phyloP scores from a whole-genome alignment of 2,329 filamentous ascomycete species.

The Aureobasidium sp. region DNA sequence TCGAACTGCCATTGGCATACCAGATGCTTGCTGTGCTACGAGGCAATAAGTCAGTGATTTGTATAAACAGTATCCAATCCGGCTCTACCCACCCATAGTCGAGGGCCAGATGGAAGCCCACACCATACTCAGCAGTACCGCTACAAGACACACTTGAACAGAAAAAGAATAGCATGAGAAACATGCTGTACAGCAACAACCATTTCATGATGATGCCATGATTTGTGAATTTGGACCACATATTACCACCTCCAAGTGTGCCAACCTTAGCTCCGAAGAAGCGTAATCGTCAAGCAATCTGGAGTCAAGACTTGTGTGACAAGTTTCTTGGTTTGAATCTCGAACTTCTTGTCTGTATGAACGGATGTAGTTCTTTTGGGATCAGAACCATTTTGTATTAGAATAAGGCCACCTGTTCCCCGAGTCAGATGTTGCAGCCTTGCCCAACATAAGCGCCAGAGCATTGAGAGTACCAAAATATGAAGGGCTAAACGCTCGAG shows the following conservation, averaged over 20 bases:
- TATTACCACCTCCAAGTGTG: neutral
- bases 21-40: neutral
- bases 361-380: too few species aligned
- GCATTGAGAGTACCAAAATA: neutral
- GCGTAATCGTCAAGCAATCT: neutral
- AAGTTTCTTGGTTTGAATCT: neutral
- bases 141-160: neutral
- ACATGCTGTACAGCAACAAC: neutral
- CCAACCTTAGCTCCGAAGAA: neutral
- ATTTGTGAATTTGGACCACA: neutral
- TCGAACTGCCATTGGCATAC: neutral
- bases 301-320: neutral
- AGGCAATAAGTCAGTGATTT: neutral
- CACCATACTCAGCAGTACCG: neutral
- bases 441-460: neutral
- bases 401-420: neutral
- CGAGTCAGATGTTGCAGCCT: neutral
- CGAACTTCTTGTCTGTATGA: neutral
- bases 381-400: too few species aligned
- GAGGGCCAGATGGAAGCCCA: neutral
- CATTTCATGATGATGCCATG: neutral
- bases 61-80: too few species aligned
- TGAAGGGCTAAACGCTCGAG: neutral
- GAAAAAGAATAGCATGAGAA: neutral
- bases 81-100: neutral